Percentiles rank a stretch among this genome's conserved stretches.
Evolutionary conservation across 2,329 filamentous ascomycete species (phyloP).

Genomic region (Cylindrodendrum hubeiense): DNA sequence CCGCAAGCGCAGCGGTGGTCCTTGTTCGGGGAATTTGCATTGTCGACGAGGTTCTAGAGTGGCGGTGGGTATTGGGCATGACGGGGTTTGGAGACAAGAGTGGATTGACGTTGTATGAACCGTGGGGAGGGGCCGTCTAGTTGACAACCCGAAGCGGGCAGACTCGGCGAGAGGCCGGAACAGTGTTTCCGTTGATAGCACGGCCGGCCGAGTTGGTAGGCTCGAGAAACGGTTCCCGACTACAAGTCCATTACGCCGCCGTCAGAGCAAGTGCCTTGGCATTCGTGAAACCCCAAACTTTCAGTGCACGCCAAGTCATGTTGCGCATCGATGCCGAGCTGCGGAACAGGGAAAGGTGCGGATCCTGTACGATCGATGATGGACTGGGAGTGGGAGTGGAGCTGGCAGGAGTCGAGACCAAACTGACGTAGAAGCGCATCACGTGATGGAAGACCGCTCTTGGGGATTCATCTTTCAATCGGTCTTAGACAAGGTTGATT

Average conservation of each 20-base stretch:
- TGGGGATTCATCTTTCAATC: background rate
- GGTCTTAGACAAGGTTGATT: background rate
- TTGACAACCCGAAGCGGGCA: background rate
- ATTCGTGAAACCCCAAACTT: no score
- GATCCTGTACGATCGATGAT: constrained; percentile 25
- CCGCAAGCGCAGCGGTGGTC: constrained; percentile 10
- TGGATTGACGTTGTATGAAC: background rate
- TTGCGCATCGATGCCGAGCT: background rate
- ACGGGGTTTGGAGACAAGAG: constrained; percentile 3
- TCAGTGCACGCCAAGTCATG: background rate
- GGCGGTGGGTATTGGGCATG: background rate
- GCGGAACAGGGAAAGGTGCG: constrained; percentile 1
- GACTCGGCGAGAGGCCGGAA: no score
- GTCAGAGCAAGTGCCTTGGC: background rate
- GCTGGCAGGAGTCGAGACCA: constrained; percentile 8
- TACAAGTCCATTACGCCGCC: background rate
- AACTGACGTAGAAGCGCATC: background rate
- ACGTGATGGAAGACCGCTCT: constrained; percentile 6
- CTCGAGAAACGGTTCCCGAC: background rate
- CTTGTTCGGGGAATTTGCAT: background rate
- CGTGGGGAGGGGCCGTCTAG: background rate
- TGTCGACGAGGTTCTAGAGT: background rate
- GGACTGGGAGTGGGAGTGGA: constrained; percentile 19
- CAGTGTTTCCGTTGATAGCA: background rate
- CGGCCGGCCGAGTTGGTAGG: background rate